phyloP scores from a whole-genome alignment of 768 basidiomycete genomes.

The Termitomyces sp. region DNA sequence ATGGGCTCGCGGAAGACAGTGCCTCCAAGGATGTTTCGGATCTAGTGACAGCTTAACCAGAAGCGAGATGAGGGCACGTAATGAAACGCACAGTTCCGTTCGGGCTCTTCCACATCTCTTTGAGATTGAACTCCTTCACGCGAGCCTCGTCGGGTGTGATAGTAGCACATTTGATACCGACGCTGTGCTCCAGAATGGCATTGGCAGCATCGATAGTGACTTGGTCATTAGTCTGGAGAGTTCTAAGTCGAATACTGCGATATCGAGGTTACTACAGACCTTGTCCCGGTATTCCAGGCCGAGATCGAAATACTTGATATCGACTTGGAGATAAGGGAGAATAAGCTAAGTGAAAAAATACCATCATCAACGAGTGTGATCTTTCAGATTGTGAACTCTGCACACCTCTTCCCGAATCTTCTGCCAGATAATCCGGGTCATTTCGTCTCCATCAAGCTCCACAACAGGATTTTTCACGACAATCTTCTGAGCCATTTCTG shows the following conservation, averaged over 20 bases:
- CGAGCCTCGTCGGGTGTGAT: constrained; percentile 98
- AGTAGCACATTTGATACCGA: constrained; percentile 99
- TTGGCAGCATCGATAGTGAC: constrained; percentile 93
- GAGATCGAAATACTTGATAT: constrained; percentile 99
- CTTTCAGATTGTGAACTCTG: constrained; percentile 1
- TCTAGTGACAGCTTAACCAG: constrained; percentile 38
- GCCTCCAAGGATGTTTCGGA: constrained; percentile 96
- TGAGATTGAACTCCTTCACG: constrained; percentile 95
- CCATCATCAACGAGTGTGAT: neutral
- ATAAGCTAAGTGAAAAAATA: constrained; percentile 66
- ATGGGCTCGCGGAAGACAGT: constrained; percentile 99
- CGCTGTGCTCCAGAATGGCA: constrained; percentile 90
- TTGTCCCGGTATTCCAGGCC: constrained; percentile 91
- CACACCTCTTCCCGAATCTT: constrained; percentile 92
- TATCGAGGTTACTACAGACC: constrained; percentile 35
- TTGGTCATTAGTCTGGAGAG: constrained; percentile 79
- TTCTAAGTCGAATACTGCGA: neutral
- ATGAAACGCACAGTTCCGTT: constrained; percentile 77
- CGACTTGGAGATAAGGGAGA: constrained; percentile 89
- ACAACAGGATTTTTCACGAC: constrained; percentile 86
- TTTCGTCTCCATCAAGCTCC: constrained; percentile 97
- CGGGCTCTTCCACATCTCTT: constrained; percentile 98
- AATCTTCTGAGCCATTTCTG: constrained; percentile 55
- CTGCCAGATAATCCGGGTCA: constrained; percentile 99
- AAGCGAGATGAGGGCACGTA: neutral